phyloP scores from a whole-genome alignment of 129 eudicot genomes.

The Flaveria trinervia region DNA sequence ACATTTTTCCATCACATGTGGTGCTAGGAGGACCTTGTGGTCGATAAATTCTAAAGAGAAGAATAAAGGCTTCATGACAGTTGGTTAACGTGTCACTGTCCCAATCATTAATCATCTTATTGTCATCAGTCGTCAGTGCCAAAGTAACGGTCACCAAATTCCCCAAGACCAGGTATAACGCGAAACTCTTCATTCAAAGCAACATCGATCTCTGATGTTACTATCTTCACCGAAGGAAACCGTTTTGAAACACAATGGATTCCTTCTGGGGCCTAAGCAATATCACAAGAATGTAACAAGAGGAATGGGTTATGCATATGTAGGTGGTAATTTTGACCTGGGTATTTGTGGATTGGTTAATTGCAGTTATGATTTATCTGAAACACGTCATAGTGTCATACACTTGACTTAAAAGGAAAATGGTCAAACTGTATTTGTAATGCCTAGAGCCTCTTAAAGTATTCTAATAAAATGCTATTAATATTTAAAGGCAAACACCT shows the following conservation, averaged over 20 bases:
- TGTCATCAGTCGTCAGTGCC: conserved; percentile 73
- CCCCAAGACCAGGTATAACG: conserved; percentile 97
- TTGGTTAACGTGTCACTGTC: conserved; percentile 1
- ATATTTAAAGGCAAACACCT: neutral
- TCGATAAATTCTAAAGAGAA: neutral
- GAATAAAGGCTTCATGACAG: conserved; percentile 3
- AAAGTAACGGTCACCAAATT: conserved; percentile 96
- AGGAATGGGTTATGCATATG: neutral
- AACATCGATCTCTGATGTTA: conserved; percentile 92
- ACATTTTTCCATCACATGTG: conserved; percentile 12
- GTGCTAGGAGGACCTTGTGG: neutral
- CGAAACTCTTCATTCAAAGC: conserved; percentile 83
- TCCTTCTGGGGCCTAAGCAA: conserved; percentile 86
- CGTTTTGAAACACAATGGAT: conserved; percentile 83
- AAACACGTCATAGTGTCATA: neutral
- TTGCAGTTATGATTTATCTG: neutral
- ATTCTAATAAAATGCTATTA: neutral
- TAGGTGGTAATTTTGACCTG: neutral
- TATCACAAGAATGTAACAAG: neutral
- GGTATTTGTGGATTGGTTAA: neutral
- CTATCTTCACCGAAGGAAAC: conserved; percentile 82
- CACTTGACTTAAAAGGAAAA: neutral
- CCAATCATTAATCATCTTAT: conserved; percentile 16
- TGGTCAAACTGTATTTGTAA: neutral
- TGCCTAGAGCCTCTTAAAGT: neutral